These are phyloP conservation scores for Vicia villosa DNA, from an alignment of 306 rosid species.

Conservation along the genomic window DNA sequence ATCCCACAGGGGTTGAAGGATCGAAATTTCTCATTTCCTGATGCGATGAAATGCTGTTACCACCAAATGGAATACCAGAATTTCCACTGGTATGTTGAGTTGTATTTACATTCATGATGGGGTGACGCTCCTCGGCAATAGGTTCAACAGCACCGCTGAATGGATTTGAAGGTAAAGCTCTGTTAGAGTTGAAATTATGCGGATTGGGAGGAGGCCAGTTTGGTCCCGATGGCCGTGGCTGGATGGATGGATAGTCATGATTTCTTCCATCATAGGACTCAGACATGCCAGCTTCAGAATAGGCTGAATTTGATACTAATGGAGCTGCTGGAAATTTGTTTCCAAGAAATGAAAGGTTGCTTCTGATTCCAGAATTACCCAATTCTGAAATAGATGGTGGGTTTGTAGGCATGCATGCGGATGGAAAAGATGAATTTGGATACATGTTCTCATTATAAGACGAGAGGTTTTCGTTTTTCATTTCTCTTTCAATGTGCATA, in stretches of 20 bases:
- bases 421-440: constrained; percentile 51
- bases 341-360: constrained; percentile 47
- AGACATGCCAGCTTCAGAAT: constrained; percentile 37
- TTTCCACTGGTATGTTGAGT: constrained; percentile 48
- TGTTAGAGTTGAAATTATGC: constrained; percentile 47
- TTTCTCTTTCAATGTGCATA: constrained; percentile 54
- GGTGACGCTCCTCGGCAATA: constrained; percentile 48
- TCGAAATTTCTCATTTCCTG: constrained; percentile 50
- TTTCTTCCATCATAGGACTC: constrained; percentile 55
- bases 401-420: constrained; percentile 35
- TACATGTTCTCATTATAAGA: constrained; percentile 49
- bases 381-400: constrained; percentile 50
- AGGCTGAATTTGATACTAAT: constrained; percentile 50
- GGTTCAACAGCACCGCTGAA: constrained; percentile 48
- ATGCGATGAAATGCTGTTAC: constrained; percentile 41
- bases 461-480: constrained; percentile 42
- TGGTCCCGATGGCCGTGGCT: constrained; percentile 45
- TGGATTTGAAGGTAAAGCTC: constrained; percentile 50
- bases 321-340: constrained; percentile 52
- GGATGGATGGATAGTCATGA: constrained; percentile 56
- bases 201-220: constrained; percentile 59
- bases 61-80: constrained; percentile 46
- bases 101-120: constrained; percentile 44
- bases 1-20: constrained; percentile 52
- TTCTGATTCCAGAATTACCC: constrained; percentile 49